Percentiles rank a stretch among this genome's conserved stretches.
These are phyloP conservation scores for Zygosaccharomyces sapae DNA, from an alignment of 1,139 yeast genomes.

Conservation along the genomic window DNA sequence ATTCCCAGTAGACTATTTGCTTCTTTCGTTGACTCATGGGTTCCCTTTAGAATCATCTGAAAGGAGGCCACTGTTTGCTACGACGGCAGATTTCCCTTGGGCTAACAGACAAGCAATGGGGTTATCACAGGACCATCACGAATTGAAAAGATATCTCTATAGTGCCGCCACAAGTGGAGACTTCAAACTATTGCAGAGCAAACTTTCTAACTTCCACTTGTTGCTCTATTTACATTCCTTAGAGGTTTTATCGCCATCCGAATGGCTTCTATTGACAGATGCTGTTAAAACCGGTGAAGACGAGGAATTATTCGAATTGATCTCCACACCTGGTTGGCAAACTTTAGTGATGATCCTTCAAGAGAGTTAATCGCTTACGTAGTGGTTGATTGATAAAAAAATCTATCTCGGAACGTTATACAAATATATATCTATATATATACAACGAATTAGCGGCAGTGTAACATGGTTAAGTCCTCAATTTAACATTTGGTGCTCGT, in stretches of 20 bases:
- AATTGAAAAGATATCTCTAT: conserved; percentile 47
- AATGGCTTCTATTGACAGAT: conserved; percentile 46
- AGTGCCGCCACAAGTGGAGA: conserved; percentile 36
- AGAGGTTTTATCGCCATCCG: conserved; percentile 52
- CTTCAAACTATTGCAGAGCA: conserved; percentile 39
- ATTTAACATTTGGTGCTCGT: too few relatives aligned
- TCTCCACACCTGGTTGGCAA: conserved; percentile 36
- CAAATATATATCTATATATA: too few relatives aligned
- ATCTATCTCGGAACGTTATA: neutral
- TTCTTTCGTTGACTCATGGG: conserved; percentile 89
- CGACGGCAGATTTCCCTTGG: conserved; percentile 53
- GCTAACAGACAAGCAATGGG: conserved; percentile 78
- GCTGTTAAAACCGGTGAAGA: conserved; percentile 43
- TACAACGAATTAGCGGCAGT: too few relatives aligned
- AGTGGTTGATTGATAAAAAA: neutral
- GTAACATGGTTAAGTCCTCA: too few relatives aligned
- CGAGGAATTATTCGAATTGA: conserved; percentile 49
- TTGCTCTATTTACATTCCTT: conserved; percentile 52
- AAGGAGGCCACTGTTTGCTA: conserved; percentile 38
- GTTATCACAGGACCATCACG: conserved; percentile 61
- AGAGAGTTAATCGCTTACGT: conserved; percentile 19
- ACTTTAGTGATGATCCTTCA: conserved; percentile 36
- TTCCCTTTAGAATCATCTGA: conserved; percentile 69
- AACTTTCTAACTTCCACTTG: conserved; percentile 68
- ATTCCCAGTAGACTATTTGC: conserved; percentile 87